phyloP scores from a whole-genome alignment of 352 stramenopile genomes.

The Elongisporangium senticosum region DNA sequence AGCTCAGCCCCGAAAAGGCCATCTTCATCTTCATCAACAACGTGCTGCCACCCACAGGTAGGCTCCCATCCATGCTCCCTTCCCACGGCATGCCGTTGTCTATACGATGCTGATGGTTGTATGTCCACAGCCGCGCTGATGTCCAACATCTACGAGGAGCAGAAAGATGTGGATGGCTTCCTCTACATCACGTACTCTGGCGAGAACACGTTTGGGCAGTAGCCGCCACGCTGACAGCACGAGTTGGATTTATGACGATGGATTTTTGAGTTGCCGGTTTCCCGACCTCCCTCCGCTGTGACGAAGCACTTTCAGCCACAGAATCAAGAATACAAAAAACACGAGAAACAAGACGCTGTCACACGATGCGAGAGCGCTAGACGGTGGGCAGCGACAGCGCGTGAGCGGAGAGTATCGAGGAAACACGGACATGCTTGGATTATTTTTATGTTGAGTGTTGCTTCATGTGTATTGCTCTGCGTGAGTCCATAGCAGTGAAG shows the following conservation, averaged over 20 bases:
- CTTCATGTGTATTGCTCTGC: not conserved
- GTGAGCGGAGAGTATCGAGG: not conserved
- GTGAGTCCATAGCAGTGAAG: not conserved
- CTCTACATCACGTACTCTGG: slow-evolving; percentile 99
- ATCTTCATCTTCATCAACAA: slow-evolving; percentile 99
- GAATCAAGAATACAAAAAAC: slow-evolving; percentile 4
- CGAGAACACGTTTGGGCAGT: slow-evolving; percentile 98
- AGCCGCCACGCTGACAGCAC: slow-evolving; percentile 13
- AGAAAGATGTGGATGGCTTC: slow-evolving; percentile 98
- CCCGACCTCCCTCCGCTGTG: not conserved
- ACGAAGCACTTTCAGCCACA: not conserved
- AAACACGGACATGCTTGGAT: not conserved
- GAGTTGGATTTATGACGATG: slow-evolving; percentile 12
- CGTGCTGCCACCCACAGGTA: slow-evolving; percentile 94
- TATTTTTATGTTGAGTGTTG: not conserved
- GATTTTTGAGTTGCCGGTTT: slow-evolving; percentile 24
- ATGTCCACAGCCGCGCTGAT: slow-evolving; percentile 88
- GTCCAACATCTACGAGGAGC: slow-evolving; percentile 99
- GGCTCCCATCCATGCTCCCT: slow-evolving; percentile 3
- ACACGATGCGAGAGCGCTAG: not conserved
- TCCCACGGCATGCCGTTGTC: slow-evolving; percentile 7
- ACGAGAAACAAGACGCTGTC: slow-evolving; percentile 1
- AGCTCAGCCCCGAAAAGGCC: slow-evolving; percentile 95
- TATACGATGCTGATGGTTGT: not conserved
- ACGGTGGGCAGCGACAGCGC: not conserved